Conservation (phyloP, 768 basidiomycete species). For the Agrocybe praecox region DNA sequence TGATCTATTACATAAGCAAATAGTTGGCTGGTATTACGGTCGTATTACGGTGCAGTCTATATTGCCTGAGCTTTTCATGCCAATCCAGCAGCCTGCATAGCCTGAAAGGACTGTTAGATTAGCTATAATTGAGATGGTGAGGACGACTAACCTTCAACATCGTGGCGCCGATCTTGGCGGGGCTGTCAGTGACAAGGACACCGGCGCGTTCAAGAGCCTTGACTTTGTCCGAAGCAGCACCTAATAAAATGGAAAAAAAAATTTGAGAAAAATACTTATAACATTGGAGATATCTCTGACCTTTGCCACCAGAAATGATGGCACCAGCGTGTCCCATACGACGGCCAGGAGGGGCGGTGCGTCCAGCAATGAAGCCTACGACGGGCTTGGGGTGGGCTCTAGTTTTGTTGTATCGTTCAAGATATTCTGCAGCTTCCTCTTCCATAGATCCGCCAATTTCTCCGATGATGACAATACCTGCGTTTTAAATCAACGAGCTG, state of each 20-base stretch:
- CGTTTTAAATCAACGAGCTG: background rate
- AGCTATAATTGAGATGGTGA: background rate
- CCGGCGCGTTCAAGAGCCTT: slow-evolving; percentile 89
- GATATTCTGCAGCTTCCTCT: slow-evolving; percentile 97
- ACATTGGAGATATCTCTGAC: slow-evolving; percentile 39
- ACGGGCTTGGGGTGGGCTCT: slow-evolving; percentile 89
- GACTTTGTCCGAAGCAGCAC: slow-evolving; percentile 94
- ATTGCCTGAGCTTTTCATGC: slow-evolving; percentile 31
- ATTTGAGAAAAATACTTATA: background rate
- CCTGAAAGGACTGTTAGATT: slow-evolving; percentile 39
- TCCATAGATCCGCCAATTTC: slow-evolving; percentile 99
- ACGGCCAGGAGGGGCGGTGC: slow-evolving; percentile 95
- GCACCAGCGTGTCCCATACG: slow-evolving; percentile 99
- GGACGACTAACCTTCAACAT: slow-evolving; percentile 78
- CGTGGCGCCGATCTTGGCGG: slow-evolving; percentile 89
- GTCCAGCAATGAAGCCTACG: slow-evolving; percentile 96
- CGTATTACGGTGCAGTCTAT: slow-evolving; percentile 1
- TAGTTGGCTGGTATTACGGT: background rate
- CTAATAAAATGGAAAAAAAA: slow-evolving; percentile 31
- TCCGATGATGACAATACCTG: slow-evolving; percentile 96
- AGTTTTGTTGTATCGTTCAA: slow-evolving; percentile 91
- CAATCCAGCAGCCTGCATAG: slow-evolving; percentile 78
- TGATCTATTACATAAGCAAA: slow-evolving; percentile 21
- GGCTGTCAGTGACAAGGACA: slow-evolving; percentile 91
- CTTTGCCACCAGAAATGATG: slow-evolving; percentile 98